Percentiles rank a stretch among this genome's conserved stretches.
These are phyloP conservation scores for Lentithecium fluviatile DNA, from an alignment of 495 filamentous ascomycete species.

Conservation along the genomic window DNA sequence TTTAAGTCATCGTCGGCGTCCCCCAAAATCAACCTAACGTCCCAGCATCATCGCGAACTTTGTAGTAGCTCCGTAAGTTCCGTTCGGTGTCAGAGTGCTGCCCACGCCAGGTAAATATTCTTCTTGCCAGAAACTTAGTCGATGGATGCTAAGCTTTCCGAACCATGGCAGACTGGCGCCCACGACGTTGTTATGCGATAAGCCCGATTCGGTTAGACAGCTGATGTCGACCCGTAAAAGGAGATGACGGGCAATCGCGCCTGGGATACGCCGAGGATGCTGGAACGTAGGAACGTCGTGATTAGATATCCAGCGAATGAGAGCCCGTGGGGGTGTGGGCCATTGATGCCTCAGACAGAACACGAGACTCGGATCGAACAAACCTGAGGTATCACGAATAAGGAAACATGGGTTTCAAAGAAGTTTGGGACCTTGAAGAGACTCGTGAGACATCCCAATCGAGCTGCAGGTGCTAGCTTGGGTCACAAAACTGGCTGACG, in stretches of 20 bases:
- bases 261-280: background rate
- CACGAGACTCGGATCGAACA: conserved; percentile 17
- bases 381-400: conserved; percentile 17
- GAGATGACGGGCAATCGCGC: background rate
- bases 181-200: background rate
- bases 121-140: background rate
- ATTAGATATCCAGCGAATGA: background rate
- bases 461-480: too few relatives aligned
- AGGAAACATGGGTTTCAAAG: background rate
- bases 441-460: too few relatives aligned
- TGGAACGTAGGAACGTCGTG: background rate
- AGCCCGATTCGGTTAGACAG: background rate
- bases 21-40: background rate
- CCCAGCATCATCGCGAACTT: background rate
- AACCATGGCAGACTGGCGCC: background rate
- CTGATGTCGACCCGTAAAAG: background rate
- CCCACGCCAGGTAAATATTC: background rate
- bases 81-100: background rate
- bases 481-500: too few relatives aligned
- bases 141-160: background rate
- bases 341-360: background rate
- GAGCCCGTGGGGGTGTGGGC: background rate
- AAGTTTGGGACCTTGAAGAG: too few relatives aligned
- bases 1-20: background rate
- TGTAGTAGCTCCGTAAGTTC: background rate